Evolutionary conservation across 1,284 basidiomycete species (phyloP).

Genomic region (Thecaphora thlaspeos): DNA sequence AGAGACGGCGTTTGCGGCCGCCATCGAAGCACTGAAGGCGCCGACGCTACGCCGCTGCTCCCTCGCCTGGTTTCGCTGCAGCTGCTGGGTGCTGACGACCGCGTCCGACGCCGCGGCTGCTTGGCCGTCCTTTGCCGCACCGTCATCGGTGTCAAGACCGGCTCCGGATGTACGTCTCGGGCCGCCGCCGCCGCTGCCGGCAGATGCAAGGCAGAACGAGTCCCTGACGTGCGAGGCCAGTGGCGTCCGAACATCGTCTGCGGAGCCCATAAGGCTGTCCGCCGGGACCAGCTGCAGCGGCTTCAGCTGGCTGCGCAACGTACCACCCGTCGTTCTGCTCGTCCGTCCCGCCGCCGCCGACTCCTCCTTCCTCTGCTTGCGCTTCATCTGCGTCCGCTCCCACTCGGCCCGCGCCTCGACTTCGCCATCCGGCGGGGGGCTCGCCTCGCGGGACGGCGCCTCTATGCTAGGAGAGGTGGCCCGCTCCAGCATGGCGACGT

Average conservation of each 20-base stretch:
- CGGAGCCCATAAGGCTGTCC: slow-evolving; percentile 6
- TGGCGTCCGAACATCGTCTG: not conserved
- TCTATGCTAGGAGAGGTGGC: slow-evolving; percentile 24
- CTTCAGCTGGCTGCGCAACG: slow-evolving; percentile 36
- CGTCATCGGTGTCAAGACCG: no score
- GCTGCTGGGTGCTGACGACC: slow-evolving; percentile 44
- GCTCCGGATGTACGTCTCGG: no score
- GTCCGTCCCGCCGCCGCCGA: slow-evolving; percentile 8
- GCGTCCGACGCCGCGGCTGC: not conserved
- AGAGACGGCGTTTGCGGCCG: slow-evolving; percentile 33
- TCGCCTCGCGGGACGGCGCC: slow-evolving; percentile 35
- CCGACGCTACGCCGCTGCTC: slow-evolving; percentile 47
- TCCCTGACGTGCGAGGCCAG: not conserved
- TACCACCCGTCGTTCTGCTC: slow-evolving; percentile 14
- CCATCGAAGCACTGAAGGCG: slow-evolving; percentile 47
- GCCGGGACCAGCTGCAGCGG: slow-evolving; percentile 40
- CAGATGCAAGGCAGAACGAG: no score
- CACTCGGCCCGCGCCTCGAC: slow-evolving; percentile 53
- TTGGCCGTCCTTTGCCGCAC: not conserved
- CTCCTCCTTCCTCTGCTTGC: slow-evolving; percentile 24
- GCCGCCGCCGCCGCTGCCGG: no score
- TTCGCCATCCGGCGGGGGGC: slow-evolving; percentile 53
- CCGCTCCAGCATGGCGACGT: slow-evolving; percentile 4
- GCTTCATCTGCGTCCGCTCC: slow-evolving; percentile 49
- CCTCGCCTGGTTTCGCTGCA: slow-evolving; percentile 42